Conservation (phyloP, 2,329 filamentous ascomycete genomes). For the Diaporthe aspalathi region DNA sequence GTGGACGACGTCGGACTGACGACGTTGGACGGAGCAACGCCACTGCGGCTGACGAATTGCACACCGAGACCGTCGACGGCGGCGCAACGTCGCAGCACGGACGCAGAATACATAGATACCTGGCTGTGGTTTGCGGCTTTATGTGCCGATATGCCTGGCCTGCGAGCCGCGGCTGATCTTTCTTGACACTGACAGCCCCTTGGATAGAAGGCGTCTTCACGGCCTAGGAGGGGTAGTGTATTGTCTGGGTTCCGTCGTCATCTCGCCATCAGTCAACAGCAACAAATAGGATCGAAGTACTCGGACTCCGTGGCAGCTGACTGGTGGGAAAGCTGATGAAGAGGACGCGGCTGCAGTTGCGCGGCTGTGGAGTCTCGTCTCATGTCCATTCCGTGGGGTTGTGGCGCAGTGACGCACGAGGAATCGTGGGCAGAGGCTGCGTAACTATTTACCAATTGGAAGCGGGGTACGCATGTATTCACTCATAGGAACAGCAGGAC, state of each 20-base stretch:
- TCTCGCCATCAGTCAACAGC: background rate
- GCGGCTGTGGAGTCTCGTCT: slow-evolving; percentile 21
- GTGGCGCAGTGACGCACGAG: background rate
- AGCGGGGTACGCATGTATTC: background rate
- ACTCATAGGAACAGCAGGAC: background rate
- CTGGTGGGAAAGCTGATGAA: background rate
- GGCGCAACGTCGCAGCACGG: background rate
- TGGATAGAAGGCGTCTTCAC: background rate
- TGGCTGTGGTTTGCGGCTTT: background rate
- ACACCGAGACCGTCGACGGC: slow-evolving; percentile 2
- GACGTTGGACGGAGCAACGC: too few relatives aligned
- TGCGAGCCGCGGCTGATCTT: background rate
- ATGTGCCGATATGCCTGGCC: background rate
- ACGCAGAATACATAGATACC: too few relatives aligned
- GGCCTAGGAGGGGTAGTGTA: background rate
- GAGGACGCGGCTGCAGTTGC: slow-evolving; percentile 30
- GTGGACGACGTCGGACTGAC: slow-evolving; percentile 2
- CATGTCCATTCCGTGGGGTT: background rate
- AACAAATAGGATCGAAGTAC: background rate
- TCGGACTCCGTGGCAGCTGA: background rate
- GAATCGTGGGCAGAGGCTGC: background rate
- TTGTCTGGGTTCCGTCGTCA: background rate
- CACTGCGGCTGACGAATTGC: slow-evolving; percentile 11
- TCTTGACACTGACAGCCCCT: background rate
- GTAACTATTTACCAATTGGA: background rate